Percentiles rank a stretch among this genome's conserved stretches.
Evolutionary conservation across 495 filamentous ascomycete species (phyloP).

Genomic region (Mycothermus thermophilus): DNA sequence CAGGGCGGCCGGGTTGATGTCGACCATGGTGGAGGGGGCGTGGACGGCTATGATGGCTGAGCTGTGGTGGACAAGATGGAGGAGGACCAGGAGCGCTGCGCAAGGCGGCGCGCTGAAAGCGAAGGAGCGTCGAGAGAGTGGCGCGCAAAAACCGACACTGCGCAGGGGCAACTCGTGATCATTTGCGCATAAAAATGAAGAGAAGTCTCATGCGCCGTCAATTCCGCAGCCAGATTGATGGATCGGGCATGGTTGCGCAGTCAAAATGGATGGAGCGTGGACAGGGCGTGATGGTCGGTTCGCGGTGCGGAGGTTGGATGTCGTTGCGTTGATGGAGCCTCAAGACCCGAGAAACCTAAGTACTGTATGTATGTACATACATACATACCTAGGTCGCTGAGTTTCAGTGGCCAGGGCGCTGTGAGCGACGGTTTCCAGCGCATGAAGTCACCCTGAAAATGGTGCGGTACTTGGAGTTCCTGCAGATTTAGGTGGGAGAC

Average conservation of each 20-base stretch:
- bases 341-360: too few relatives aligned
- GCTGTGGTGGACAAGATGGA: too few relatives aligned
- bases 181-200: constrained; percentile 22
- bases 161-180: constrained; percentile 28
- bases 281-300: constrained; percentile 7
- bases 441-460: not conserved
- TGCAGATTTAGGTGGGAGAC: not conserved
- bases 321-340: constrained; percentile 17
- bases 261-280: constrained; percentile 15
- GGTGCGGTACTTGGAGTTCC: constrained; percentile 1
- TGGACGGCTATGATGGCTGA: too few relatives aligned
- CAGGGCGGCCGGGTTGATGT: constrained; percentile 75
- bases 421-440: not conserved
- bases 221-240: constrained; percentile 22
- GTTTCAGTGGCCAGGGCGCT: not conserved
- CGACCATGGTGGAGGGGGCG: constrained; percentile 45
- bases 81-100: constrained; percentile 2
- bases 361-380: too few relatives aligned
- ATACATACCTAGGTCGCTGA: too few relatives aligned
- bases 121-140: constrained; percentile 19
- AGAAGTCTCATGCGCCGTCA: constrained; percentile 26
- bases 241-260: constrained; percentile 21
- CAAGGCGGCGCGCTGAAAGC: constrained; percentile 6
- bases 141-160: constrained; percentile 30
- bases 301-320: constrained; percentile 15